Evolutionary conservation across 1,284 basidiomycete genomes (phyloP).

Genomic region (Sporisorium iseilematis-ciliati): DNA sequence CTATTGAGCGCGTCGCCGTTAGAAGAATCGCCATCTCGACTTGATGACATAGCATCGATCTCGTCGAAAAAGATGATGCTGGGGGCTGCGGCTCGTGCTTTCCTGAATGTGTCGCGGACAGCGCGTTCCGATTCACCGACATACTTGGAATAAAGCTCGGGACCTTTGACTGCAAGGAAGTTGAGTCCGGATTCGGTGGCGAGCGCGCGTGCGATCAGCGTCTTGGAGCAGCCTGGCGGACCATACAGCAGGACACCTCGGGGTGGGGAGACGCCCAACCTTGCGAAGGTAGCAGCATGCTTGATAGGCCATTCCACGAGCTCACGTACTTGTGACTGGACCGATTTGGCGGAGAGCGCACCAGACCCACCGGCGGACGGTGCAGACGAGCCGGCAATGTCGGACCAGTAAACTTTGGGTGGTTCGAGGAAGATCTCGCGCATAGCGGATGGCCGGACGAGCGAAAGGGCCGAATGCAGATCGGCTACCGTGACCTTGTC

Average conservation of each 20-base stretch:
- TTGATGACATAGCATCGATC: conserved; percentile 90
- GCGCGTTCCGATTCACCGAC: conserved; percentile 97
- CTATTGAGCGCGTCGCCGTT: conserved; percentile 77
- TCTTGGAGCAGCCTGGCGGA: conserved; percentile 97
- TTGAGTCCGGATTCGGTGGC: conserved; percentile 96
- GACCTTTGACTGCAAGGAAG: conserved; percentile 97
- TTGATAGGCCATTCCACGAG: conserved; percentile 87
- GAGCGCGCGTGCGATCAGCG: conserved; percentile 90
- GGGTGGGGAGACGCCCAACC: conserved; percentile 88
- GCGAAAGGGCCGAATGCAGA: conserved; percentile 79
- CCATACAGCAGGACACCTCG: conserved; percentile 93
- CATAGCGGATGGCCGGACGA: conserved; percentile 91
- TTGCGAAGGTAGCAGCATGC: conserved; percentile 84
- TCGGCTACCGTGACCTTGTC: conserved; percentile 73
- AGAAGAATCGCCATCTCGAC: conserved; percentile 75
- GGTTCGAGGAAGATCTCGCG: conserved; percentile 91
- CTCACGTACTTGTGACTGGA: conserved; percentile 61
- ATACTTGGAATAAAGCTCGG: conserved; percentile 96
- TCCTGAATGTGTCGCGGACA: conserved; percentile 93
- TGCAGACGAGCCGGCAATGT: conserved; percentile 74
- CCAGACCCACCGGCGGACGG: conserved; percentile 30
- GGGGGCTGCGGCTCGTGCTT: conserved; percentile 91
- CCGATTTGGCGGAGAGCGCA: conserved; percentile 47
- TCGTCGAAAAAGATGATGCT: conserved; percentile 98
- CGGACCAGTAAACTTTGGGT: conserved; percentile 83